A percentile compares a stretch with the other conserved stretches of the same genome.
phyloP scores from a whole-genome alignment of 345 rosid species.

The Hibiscus trionum region DNA sequence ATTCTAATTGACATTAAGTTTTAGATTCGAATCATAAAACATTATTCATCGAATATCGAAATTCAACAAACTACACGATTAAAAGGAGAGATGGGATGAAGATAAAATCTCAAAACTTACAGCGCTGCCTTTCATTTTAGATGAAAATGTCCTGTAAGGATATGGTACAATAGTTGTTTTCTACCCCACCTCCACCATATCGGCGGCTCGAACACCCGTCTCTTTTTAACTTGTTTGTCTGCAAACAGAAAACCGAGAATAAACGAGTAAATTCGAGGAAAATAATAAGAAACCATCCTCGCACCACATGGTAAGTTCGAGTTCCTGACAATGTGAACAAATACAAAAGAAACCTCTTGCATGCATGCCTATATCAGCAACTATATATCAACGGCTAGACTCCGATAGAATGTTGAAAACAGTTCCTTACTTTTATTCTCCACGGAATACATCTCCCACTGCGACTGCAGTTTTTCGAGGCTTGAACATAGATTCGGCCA shows the following conservation, averaged over 20 bases:
- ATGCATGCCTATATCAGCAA: background rate
- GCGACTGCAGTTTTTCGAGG: slow-evolving; percentile 44
- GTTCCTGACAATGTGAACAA: background rate
- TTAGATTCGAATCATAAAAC: too few relatives aligned
- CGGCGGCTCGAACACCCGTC: slow-evolving; percentile 36
- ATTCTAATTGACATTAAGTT: too few relatives aligned
- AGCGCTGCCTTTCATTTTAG: slow-evolving; percentile 26
- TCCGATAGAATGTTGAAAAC: background rate
- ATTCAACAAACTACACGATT: background rate
- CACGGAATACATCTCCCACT: slow-evolving; percentile 32
- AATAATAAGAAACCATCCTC: background rate
- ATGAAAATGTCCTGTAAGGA: slow-evolving; percentile 36
- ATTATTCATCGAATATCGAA: too few relatives aligned
- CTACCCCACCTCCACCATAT: slow-evolving; percentile 77
- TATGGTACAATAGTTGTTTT: slow-evolving; percentile 48
- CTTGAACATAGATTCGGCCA: slow-evolving; percentile 55
- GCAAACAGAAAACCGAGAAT: slow-evolving; percentile 6
- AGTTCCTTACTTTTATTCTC: slow-evolving; percentile 52
- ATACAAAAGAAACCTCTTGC: background rate
- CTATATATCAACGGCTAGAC: background rate
- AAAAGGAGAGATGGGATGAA: background rate
- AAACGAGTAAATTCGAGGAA: background rate
- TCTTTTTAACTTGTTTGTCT: slow-evolving; percentile 50
- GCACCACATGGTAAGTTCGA: background rate
- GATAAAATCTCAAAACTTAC: background rate